Evolutionary conservation across 257 asterid genomes (phyloP), one percentile per base, ranked within the genome.

Genomic region (Nicotiana otophora): DNA sequence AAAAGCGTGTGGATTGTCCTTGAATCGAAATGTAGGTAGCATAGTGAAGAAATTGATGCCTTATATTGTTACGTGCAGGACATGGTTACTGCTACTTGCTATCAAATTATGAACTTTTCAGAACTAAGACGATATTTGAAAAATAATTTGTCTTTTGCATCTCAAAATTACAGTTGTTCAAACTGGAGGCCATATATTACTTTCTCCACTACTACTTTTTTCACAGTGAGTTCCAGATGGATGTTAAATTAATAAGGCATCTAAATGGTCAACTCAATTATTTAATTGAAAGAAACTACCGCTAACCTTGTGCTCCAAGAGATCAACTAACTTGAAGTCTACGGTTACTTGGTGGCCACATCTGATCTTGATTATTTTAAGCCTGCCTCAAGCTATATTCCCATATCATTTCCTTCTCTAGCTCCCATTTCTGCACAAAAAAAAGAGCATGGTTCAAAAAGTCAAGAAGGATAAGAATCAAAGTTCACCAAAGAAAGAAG

Each of bases 381-480:
- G 77, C 54, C 55, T 36, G 54, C 55, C 55, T n/a, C 77, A 69
- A 39, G 57, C 77, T 46, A 39, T 26, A n/a, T n/a, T 8, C 77
- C 34, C 20, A 11, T 70, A 70, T 10, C 33, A 39, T 70, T 70
- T 42, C 78, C 34, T 70, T 70, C 58, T 20, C 20, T 7, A 70
- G 17, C 34, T 11, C 58, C 10, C n/a, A 23, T 42, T 70, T 42
- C 58, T 10, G 57, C 77, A 0, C 19, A 68, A 4, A 66, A 16
- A 58, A 7, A 16, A 57, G 8, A 20, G 46, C n/a, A 70, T 70
- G 78, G 60, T n/a, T 20, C 78, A 70, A 42, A 70, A 70, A 20
- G 78, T 70, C 4, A 11, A 70, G 78, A 36, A 69, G 57, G 78
- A 70, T 39, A 70, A 70, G 78, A 39, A 70, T 42, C 78, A 70